Conservation (phyloP, 345 rosid genomes). For the Hibiscus mutabilis region DNA sequence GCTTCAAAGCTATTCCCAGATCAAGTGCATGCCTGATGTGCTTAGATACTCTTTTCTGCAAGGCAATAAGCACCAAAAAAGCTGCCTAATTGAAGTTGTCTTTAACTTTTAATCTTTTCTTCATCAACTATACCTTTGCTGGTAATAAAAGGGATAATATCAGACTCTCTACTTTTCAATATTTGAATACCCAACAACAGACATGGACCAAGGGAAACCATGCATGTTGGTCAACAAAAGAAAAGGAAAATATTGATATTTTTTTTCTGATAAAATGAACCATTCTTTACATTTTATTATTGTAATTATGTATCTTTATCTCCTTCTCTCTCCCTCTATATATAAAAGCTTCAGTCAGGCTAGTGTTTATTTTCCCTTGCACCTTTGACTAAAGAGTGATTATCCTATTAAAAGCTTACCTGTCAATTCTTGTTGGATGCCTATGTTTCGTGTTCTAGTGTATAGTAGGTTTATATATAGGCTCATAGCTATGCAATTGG, state of each 20-base stretch:
- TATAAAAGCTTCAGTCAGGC: not conserved
- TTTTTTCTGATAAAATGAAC: not conserved
- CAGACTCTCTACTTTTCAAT: not conserved
- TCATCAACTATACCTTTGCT: not conserved
- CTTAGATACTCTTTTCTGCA: not conserved
- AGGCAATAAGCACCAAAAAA: not conserved
- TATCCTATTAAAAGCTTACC: too few relatives aligned
- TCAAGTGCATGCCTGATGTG: not conserved
- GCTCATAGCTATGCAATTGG: not conserved
- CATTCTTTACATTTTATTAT: not conserved
- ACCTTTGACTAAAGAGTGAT: not conserved
- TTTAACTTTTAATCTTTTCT: not conserved
- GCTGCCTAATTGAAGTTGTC: not conserved
- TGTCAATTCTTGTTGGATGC: not conserved
- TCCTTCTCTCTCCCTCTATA: too few relatives aligned
- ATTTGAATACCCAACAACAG: not conserved
- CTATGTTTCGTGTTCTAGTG: not conserved
- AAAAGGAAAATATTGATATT: not conserved
- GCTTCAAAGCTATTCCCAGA: not conserved
- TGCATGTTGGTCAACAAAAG: not conserved
- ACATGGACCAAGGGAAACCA: not conserved
- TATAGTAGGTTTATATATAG: not conserved
- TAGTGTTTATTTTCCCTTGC: not conserved
- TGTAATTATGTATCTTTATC: not conserved
- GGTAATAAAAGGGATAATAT: not conserved